Base-by-base conservation (phyloP, 257 asterid species). In the Plantago elongata region DNA sequence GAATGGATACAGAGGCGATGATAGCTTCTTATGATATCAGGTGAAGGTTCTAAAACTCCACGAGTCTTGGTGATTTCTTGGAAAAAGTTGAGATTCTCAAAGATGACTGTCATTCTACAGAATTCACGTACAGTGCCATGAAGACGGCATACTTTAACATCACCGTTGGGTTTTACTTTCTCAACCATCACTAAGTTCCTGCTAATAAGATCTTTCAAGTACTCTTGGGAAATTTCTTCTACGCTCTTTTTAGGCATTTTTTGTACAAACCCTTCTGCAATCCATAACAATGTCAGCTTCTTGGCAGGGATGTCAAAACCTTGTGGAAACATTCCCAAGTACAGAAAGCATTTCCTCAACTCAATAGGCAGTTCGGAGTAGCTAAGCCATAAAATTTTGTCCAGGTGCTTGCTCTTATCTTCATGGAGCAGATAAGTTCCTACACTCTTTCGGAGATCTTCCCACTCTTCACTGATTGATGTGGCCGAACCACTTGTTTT, bases 1-100 rank as follows among this genome's bases (percentile, higher is more conserved):
- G 71, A 73, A 47, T 63, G 69, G 46, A 73, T 54, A 52, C 71
- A 68, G 34, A 73, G 55, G 49, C 78, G 78, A 17, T 71, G 78
- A 14, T 45, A 63, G 0, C 47, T 57, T 18, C 57, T 51, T 10
- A 63, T 60, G 8, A 57, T 47, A 40, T 59, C 54, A 13, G 37
- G 18, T 34, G 18, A 43, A 45, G 54, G 52, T 16, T 49, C 61
- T 45, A 57, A 49, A 46, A 12, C 13, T 50, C 52, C 51, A 4
- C 45, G 51, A 37, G 64, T 34, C 58, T 9, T 64, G 27, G 51
- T 57, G 3, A 73, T 68, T 54, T 73, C 78, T 37, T 68, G 74
- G 60, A 67, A 73, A 14, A 73, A 55, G 54, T 73, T 68, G 44
- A 62, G 57, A 1, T 30, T 29, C 15, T 12, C 50, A 46, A 67